Evolutionary conservation across 257 asterid genomes (phyloP), one percentile per base, ranked within the genome.

Genomic region (Fraxinus anomala): DNA sequence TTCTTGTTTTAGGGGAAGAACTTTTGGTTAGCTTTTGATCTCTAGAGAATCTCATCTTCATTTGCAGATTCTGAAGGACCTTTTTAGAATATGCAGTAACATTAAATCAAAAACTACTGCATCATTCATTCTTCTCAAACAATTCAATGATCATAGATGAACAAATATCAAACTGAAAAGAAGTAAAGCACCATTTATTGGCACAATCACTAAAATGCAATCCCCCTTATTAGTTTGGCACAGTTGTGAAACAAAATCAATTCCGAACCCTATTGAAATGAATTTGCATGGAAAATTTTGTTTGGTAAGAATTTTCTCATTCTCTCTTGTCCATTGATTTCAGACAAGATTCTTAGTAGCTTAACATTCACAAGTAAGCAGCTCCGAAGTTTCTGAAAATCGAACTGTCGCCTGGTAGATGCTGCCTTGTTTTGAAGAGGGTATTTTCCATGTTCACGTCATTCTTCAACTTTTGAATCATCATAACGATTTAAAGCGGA

Each of bases 31-130:
- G 77, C 77, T 61, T 76, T 81, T 75, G 39, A 54, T 73, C 87
- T 85, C 79, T 79, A 51, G 81, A 76, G 85, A 82, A 87, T 87
- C 75, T 77, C 76, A 80, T 80, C 75, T 26, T 85, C 85, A 28
- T 54, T 9, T 63, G 72, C 80, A 73, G 65, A 77, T 84, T 76
- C 82, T 75, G 33, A 63, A 13, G 73, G 72, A 26, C 26, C 39
- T 34, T 14, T 68, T 73, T 21, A 31, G 63, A 16, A 61, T 69
- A 74, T 47, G 67, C 16, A 6, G 16, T 17, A 34, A 51, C 31
- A 47, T 69, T 63, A 77, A 70, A 42, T 42, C 0, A 42, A 49
- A 49, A 17, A 5, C 21, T 49, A 17, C 23, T 49, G 9, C 61
- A 49, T 14, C 6, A 14, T 49, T 49, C n/a, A 33, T 33, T 33